Evolutionary conservation across 768 basidiomycete species (phyloP).

Genomic region (Pleurotus tuber-regium): DNA sequence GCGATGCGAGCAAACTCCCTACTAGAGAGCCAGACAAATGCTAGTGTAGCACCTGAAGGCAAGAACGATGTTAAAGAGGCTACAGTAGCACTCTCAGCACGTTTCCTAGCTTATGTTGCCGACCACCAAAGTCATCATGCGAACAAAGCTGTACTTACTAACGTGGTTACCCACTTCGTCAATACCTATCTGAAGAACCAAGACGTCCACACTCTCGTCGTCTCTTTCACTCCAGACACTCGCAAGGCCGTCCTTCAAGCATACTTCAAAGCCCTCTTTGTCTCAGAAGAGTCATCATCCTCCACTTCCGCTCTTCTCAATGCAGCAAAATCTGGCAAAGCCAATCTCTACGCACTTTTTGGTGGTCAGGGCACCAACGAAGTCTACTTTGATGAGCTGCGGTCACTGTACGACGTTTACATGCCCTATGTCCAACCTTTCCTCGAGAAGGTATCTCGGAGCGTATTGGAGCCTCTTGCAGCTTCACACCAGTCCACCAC

Average conservation of each 20-base stretch:
- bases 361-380: constrained; percentile 99
- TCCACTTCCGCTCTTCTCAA: constrained; percentile 68
- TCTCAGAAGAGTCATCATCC: constrained; percentile 53
- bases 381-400: constrained; percentile 96
- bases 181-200: constrained; percentile 63
- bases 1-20: too few species aligned
- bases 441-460: constrained; percentile 57
- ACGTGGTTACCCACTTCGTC: constrained; percentile 77
- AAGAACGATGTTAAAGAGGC: constrained; percentile 60
- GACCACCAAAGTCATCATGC: constrained; percentile 59
- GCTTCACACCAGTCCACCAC: constrained; percentile 43
- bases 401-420: constrained; percentile 89
- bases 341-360: constrained; percentile 87
- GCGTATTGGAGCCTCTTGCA: constrained; percentile 72
- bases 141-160: constrained; percentile 65
- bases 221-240: constrained; percentile 69
- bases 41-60: constrained; percentile 50
- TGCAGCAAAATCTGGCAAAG: constrained; percentile 58
- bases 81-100: constrained; percentile 74
- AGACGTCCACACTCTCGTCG: constrained; percentile 82
- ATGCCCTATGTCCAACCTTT: constrained; percentile 79
- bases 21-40: constrained; percentile 56
- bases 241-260: constrained; percentile 75
- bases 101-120: constrained; percentile 79
- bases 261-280: constrained; percentile 75